Evolutionary conservation across 2,329 filamentous ascomycete genomes (phyloP).

Genomic region (Talaromyces funiculosus): DNA sequence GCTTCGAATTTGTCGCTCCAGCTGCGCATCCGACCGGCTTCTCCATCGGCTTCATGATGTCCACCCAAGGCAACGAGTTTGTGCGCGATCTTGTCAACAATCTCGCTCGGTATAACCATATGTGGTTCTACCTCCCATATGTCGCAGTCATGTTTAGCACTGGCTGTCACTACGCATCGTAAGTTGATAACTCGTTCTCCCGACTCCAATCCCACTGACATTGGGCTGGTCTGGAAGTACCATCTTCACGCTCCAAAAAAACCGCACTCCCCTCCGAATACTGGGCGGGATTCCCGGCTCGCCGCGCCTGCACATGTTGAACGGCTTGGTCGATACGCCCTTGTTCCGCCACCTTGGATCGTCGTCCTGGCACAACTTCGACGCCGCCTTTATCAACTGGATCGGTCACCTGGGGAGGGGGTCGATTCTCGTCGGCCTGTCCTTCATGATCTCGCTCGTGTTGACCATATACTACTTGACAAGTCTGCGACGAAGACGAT

Average conservation of each 20-base stretch:
- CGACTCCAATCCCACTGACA: neutral
- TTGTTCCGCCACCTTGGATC: conserved; percentile 40
- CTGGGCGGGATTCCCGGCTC: conserved; percentile 27
- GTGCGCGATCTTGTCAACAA: conserved; percentile 31
- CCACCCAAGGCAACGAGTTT: conserved; percentile 30
- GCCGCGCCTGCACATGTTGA: conserved; percentile 34
- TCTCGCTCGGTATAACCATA: conserved; percentile 31
- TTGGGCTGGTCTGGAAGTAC: conserved; percentile 20
- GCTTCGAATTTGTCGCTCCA: conserved; percentile 40
- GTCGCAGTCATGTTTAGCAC: conserved; percentile 43
- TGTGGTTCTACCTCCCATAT: conserved; percentile 39
- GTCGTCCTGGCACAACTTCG: conserved; percentile 41
- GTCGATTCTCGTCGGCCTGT: conserved; percentile 3
- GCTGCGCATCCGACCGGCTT: conserved; percentile 39
- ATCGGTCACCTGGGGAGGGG: conserved; percentile 11
- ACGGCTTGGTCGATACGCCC: conserved; percentile 36
- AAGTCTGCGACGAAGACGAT: neutral
- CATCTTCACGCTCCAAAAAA: conserved; percentile 33
- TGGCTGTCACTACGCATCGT: conserved; percentile 41
- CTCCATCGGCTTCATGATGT: conserved; percentile 41
- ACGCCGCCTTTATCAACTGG: conserved; percentile 27
- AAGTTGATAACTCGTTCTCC: conserved; percentile 13
- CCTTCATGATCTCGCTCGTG: conserved; percentile 7
- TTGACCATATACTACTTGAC: neutral
- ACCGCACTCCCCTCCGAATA: conserved; percentile 32